Percentiles rank a stretch among this genome's conserved stretches.
phyloP scores from a whole-genome alignment of 257 asterid species.

The Knoxia roxburghii region DNA sequence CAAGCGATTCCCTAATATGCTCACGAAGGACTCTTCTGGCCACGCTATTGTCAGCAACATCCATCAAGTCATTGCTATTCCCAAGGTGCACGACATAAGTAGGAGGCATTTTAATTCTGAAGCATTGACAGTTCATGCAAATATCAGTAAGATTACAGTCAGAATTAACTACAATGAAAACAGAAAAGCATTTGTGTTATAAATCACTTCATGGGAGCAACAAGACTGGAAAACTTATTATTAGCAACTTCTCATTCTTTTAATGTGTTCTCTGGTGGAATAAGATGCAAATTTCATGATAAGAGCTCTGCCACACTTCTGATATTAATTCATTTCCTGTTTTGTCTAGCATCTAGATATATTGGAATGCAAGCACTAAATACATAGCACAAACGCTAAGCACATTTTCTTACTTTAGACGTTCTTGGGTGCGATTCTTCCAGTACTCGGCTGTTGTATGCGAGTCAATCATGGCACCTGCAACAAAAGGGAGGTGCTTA shows the following conservation, averaged over 20 bases:
- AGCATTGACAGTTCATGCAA: constrained; percentile 19
- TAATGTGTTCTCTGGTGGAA: neutral
- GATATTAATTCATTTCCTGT: neutral
- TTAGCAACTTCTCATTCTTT: neutral
- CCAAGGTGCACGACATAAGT: constrained; percentile 98
- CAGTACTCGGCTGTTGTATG: constrained; percentile 85
- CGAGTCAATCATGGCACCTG: constrained; percentile 99
- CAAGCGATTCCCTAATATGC: constrained; percentile 86
- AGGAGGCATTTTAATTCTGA: constrained; percentile 91
- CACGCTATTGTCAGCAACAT: constrained; percentile 69
- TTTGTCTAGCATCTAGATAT: neutral
- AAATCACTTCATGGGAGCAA: neutral
- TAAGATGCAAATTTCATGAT: neutral
- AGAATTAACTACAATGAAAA: neutral
- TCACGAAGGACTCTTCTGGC: constrained; percentile 81
- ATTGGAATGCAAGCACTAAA: neutral
- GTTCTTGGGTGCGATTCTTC: constrained; percentile 77
- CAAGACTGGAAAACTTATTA: neutral
- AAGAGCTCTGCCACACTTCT: neutral
- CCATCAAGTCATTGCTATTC: constrained; percentile 89
- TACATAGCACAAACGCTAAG: neutral
- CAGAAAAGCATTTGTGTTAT: neutral
- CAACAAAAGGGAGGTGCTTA: constrained; percentile 97
- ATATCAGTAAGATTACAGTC: neutral
- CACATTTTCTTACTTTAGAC: constrained; percentile 53